Base-by-base conservation (phyloP, 2,329 filamentous ascomycete species). In the Xylaria sp. region DNA sequence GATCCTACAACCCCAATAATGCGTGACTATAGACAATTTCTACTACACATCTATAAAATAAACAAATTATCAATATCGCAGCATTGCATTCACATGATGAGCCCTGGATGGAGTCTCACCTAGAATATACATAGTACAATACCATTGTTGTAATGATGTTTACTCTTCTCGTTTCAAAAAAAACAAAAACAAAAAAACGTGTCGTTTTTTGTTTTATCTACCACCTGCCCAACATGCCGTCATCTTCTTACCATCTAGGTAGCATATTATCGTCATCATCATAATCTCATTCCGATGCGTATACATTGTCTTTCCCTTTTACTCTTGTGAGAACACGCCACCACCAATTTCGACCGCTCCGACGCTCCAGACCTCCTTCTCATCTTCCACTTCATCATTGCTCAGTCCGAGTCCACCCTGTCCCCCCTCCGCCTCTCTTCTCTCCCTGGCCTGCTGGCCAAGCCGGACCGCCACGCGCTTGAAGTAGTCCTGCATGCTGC, bases 401-500 rank as follows among this genome's bases (percentile, higher is more conserved):
- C 91, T 92, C 75, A 99, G 80, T 0, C 94, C 94, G 59, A 98
- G 79, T 0, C 94, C 93, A 56, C 94, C 94, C 67, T 91, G 88
- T 7, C 95, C 96, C 70, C 94, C 95, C 79, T 97, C 94, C 0
- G 96, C 96, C 74, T 97, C 94, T 77, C 89, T 92, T 74, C 96
- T 88, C 83, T 99, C 96, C 70, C 93, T 88, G 1, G 93, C 94
- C 79, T 98, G 96, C 20, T 85, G 88, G n/a, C 92, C 95, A 23
- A 98, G 82, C 74, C 94, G 88, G 76, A 95, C 80, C 1, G 93
- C 93, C 72, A 99, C 93, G 49, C 96, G 87, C 86, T 97, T 97
- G 83, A 98, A 98, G 83, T 99, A 99, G 80, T 99, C 96, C 67
- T 90, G 88, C 92, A 99, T 97, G 79, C 91, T 94, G 74, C 95